These are phyloP conservation scores for Pseudocercospora macadamiae DNA, from an alignment of 2,329 filamentous ascomycete genomes.

Conservation along the genomic window DNA sequence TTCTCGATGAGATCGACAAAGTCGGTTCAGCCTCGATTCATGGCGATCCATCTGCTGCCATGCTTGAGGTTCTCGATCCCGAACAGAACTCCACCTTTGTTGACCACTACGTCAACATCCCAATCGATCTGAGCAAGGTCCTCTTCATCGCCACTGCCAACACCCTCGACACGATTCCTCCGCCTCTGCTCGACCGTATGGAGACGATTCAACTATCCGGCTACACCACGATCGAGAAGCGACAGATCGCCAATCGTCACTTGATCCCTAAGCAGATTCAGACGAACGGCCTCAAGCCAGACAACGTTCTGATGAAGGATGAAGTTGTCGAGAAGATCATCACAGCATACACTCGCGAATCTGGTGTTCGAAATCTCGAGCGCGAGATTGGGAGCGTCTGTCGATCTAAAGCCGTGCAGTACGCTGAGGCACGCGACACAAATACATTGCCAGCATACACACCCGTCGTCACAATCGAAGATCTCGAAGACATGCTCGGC, in stretches of 20 bases:
- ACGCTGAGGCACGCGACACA: slow-evolving; percentile 82
- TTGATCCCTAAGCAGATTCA: slow-evolving; percentile 95
- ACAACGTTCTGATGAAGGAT: slow-evolving; percentile 75
- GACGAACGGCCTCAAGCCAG: slow-evolving; percentile 78
- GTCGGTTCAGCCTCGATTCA: slow-evolving; percentile 88
- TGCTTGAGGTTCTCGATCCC: slow-evolving; percentile 96
- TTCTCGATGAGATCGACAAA: slow-evolving; percentile 98
- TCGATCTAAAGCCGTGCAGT: slow-evolving; percentile 93
- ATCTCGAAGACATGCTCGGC: slow-evolving; percentile 88
- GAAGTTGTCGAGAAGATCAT: slow-evolving; percentile 94
- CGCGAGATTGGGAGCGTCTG: slow-evolving; percentile 94
- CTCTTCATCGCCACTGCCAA: slow-evolving; percentile 98
- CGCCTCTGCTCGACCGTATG: slow-evolving; percentile 95
- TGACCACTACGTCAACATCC: slow-evolving; percentile 95
- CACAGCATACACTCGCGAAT: slow-evolving; percentile 93
- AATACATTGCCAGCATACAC: slow-evolving; percentile 68
- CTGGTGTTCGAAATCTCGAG: slow-evolving; percentile 93
- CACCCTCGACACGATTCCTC: slow-evolving; percentile 87
- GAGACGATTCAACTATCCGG: slow-evolving; percentile 91
- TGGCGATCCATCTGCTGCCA: slow-evolving; percentile 92
- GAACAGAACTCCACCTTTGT: slow-evolving; percentile 95
- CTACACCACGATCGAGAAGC: slow-evolving; percentile 96
- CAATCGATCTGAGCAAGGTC: slow-evolving; percentile 93
- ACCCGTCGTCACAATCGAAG: slow-evolving; percentile 71
- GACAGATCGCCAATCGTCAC: slow-evolving; percentile 89